Evolutionary conservation across 2,329 filamentous ascomycete species (phyloP).

Genomic region (Xylariaceae sp.): DNA sequence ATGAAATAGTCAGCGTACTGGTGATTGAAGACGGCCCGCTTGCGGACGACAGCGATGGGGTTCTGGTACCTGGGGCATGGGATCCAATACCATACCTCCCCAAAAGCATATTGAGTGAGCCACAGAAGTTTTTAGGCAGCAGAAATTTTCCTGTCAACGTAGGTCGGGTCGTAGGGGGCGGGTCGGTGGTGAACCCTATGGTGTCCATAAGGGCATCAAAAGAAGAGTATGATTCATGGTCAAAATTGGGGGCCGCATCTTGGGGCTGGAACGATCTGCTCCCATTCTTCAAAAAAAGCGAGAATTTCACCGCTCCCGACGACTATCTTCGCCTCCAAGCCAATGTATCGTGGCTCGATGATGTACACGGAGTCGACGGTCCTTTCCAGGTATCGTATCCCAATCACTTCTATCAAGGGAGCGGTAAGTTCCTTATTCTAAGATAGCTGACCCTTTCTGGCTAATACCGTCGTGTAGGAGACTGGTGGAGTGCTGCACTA

Average conservation of each 20-base stretch:
- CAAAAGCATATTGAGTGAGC: constrained; percentile 8
- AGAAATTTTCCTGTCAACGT: constrained; percentile 29
- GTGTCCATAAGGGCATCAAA: constrained; percentile 42
- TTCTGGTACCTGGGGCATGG: constrained; percentile 24
- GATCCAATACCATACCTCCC: constrained; percentile 22
- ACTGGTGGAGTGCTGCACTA: constrained; percentile 39
- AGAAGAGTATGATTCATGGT: constrained; percentile 45
- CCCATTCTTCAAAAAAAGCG: constrained; percentile 48
- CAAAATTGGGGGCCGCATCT: constrained; percentile 39
- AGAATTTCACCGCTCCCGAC: constrained; percentile 40
- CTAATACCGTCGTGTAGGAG: no score
- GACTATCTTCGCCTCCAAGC: constrained; percentile 31
- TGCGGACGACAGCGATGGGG: constrained; percentile 17
- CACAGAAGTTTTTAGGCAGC: constrained; percentile 33
- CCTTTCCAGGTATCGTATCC: constrained; percentile 42
- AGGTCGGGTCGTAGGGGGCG: constrained; percentile 44
- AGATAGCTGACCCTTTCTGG: no score
- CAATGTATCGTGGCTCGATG: constrained; percentile 40
- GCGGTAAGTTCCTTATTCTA: constrained; percentile 23
- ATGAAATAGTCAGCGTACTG: constrained; percentile 23
- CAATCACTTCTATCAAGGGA: constrained; percentile 41
- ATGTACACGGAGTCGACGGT: constrained; percentile 37
- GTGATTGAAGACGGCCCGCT: constrained; percentile 29
- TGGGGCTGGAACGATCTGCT: constrained; percentile 47
- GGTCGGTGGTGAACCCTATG: constrained; percentile 46